phyloP scores from a whole-genome alignment of 352 stramenopile genomes.

The Phytophthora lateralis region DNA sequence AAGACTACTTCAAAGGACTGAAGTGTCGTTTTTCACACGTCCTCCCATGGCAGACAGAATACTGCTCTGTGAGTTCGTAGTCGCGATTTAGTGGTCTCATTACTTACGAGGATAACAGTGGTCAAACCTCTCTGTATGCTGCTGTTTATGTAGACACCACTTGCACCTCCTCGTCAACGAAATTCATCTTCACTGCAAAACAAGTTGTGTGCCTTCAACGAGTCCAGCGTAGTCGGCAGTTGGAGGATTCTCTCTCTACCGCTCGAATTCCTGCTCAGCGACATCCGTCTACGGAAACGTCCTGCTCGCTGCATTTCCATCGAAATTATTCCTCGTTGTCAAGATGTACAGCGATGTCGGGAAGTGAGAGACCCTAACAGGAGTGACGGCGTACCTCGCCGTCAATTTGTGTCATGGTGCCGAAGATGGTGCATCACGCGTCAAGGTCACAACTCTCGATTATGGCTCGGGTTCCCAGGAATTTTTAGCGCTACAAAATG shows the following conservation, averaged over 20 bases:
- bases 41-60: not conserved
- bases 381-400: not conserved
- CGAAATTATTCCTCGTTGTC: conserved; percentile 11
- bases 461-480: not conserved
- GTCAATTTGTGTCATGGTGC: conserved; percentile 8
- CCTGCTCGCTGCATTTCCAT: conserved; percentile 1
- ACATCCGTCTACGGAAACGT: not conserved
- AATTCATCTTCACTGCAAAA: conserved; percentile 6
- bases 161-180: conserved; percentile 1
- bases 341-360: not conserved
- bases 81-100: not conserved
- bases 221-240: not conserved
- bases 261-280: not conserved
- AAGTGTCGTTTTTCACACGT: not conserved
- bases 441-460: conserved; percentile 1
- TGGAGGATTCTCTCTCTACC: not conserved
- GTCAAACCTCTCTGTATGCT: not conserved
- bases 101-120: not conserved
- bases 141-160: not conserved
- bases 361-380: not conserved
- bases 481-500: not conserved
- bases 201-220: not conserved
- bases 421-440: conserved; percentile 6
- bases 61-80: not conserved
- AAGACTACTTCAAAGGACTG: not conserved